These are phyloP conservation scores for Cyclanthera cordifolia DNA, from an alignment of 306 rosid species.

Conservation along the genomic window DNA sequence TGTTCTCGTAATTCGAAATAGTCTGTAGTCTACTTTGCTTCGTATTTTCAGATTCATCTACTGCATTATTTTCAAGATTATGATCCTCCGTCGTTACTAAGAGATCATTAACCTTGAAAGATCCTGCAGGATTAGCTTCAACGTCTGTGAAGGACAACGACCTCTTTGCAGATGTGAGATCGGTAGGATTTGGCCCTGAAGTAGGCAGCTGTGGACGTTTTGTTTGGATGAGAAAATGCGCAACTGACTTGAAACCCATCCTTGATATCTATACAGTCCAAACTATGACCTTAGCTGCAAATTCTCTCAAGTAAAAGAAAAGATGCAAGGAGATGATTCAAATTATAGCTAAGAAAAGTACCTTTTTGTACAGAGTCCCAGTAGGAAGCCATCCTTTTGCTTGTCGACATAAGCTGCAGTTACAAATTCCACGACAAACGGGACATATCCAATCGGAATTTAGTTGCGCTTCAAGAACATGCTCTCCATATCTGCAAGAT, in stretches of 20 bases:
- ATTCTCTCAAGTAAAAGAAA: not conserved
- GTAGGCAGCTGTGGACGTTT: constrained; percentile 26
- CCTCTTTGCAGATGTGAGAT: constrained; percentile 48
- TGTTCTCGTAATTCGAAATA: constrained; percentile 3
- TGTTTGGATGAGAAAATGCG: constrained; percentile 87
- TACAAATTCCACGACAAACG: constrained; percentile 90
- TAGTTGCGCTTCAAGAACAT: constrained; percentile 66
- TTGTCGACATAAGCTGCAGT: constrained; percentile 87
- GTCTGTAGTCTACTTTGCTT: not conserved
- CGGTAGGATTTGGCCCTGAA: constrained; percentile 19
- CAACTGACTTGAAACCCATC: constrained; percentile 81
- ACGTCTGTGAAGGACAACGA: constrained; percentile 38
- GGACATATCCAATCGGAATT: constrained; percentile 76
- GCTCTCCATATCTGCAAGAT: constrained; percentile 72
- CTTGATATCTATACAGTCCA: constrained; percentile 35
- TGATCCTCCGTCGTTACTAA: constrained; percentile 6
- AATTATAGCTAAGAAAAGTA: constrained; percentile 21
- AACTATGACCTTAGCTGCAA: constrained; percentile 7
- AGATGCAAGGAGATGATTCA: not conserved
- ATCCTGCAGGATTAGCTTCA: constrained; percentile 18
- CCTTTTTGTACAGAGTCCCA: constrained; percentile 71
- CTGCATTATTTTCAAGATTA: constrained; percentile 19
- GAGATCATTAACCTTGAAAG: constrained; percentile 21
- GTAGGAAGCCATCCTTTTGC: constrained; percentile 90
- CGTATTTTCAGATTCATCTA: constrained; percentile 15